phyloP scores from a whole-genome alignment of 208 protist species.

The Trypanosoma cruzi region DNA sequence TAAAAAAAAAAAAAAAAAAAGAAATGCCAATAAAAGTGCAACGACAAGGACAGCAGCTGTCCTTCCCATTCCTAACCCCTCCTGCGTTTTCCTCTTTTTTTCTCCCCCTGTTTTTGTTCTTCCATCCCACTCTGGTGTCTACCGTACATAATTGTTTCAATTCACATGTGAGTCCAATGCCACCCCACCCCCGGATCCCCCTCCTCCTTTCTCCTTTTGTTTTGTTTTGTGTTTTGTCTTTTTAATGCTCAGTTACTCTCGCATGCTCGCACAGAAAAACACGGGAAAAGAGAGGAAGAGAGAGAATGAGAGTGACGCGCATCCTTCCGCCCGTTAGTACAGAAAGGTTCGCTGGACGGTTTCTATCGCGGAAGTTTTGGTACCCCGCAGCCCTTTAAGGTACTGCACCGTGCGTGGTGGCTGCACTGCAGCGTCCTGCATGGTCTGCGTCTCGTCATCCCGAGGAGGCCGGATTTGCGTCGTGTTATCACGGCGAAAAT shows the following conservation, averaged over 20 bases:
- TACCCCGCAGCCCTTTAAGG: constrained; percentile 89
- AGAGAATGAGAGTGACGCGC: constrained; percentile 7
- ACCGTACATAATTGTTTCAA: constrained; percentile 5
- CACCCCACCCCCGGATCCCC: background rate
- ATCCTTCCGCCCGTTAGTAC: constrained; percentile 38
- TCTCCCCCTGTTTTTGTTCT: background rate
- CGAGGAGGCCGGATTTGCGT: constrained; percentile 78
- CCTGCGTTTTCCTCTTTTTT: background rate
- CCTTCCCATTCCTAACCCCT: background rate
- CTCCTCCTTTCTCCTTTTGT: background rate
- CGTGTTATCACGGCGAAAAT: constrained; percentile 83
- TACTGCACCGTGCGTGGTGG: constrained; percentile 84
- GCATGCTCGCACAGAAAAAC: background rate
- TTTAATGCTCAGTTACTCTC: background rate
- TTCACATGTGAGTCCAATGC: background rate
- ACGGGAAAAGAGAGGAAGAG: constrained; percentile 13
- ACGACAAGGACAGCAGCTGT: background rate
- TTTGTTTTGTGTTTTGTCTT: too few relatives aligned
- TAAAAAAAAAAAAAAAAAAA: background rate
- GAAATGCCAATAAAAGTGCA: background rate
- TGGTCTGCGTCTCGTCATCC: constrained; percentile 77
- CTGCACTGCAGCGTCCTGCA: constrained; percentile 82
- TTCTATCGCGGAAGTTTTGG: constrained; percentile 71
- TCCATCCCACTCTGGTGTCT: background rate
- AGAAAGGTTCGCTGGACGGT: constrained; percentile 81